Evolutionary conservation across 495 filamentous ascomycete species (phyloP).

Genomic region (Penicillium goetzii): DNA sequence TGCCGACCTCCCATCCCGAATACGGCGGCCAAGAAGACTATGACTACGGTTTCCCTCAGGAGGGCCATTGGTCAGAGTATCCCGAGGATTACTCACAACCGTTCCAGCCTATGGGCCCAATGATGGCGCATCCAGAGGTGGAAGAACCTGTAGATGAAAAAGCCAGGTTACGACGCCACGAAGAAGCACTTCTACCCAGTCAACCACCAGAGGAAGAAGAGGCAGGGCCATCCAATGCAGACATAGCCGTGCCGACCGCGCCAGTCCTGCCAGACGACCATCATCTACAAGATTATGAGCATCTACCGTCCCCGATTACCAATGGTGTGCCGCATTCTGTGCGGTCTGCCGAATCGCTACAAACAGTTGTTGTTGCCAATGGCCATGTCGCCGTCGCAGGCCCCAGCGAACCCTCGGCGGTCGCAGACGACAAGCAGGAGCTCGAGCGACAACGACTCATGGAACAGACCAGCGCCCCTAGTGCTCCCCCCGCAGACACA

Average conservation of each 20-base stretch:
- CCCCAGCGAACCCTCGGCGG: conserved; percentile 28
- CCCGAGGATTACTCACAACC: conserved; percentile 30
- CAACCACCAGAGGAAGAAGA: conserved; percentile 58
- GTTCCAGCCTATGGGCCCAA: conserved; percentile 32
- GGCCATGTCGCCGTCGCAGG: conserved; percentile 18
- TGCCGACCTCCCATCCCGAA: conserved; percentile 32
- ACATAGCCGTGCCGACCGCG: conserved; percentile 36
- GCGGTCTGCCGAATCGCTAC: conserved; percentile 46
- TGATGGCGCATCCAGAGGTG: conserved; percentile 58
- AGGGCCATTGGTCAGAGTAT: conserved; percentile 39
- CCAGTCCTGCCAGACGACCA: conserved; percentile 48
- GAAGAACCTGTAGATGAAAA: conserved; percentile 69
- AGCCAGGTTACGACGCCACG: conserved; percentile 65
- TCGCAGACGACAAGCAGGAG: conserved; percentile 81
- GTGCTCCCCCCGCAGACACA: conserved; percentile 42
- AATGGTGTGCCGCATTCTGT: conserved; percentile 39
- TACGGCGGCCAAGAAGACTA: conserved; percentile 44
- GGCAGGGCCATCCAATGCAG: conserved; percentile 52
- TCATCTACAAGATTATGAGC: conserved; percentile 43
- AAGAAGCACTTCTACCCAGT: conserved; percentile 72
- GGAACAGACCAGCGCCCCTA: conserved; percentile 68
- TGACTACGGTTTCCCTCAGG: conserved; percentile 41
- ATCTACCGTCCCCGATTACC: conserved; percentile 33
- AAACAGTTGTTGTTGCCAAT: conserved; percentile 42
- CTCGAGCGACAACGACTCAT: conserved; percentile 75